Conservation (phyloP, 169 alveolate species). For the Neospora caninum region DNA sequence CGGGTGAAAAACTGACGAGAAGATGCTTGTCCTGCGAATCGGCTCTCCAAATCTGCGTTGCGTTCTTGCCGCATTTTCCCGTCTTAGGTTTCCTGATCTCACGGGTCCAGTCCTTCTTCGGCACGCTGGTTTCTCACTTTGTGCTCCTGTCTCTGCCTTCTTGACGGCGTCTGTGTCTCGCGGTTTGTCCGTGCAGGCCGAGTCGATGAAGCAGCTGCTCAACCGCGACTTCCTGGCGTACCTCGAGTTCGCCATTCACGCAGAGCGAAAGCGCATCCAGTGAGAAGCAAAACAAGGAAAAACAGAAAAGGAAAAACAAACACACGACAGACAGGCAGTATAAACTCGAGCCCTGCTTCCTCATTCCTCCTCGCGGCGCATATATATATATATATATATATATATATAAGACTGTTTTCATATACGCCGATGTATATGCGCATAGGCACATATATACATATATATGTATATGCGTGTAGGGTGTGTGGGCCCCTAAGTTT, state of each 20-base stretch:
- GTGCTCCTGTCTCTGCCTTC: no score
- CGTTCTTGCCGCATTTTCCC: no score
- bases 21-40: no score
- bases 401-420: not conserved
- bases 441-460: not conserved
- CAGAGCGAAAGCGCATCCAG: slow-evolving; percentile 70
- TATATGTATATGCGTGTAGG: not conserved
- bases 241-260: slow-evolving; percentile 70
- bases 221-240: slow-evolving; percentile 74
- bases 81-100: no score
- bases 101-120: no score
- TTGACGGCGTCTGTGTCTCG: not conserved
- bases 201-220: slow-evolving; percentile 69
- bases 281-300: not conserved
- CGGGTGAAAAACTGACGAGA: no score
- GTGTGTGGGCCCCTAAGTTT: no score
- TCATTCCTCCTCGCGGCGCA: no score
- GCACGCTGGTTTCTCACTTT: no score
- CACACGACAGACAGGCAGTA: not conserved
- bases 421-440: not conserved
- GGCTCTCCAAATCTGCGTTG: no score
- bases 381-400: not conserved
- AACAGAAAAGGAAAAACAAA: not conserved
- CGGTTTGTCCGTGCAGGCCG: not conserved
- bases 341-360: not conserved